A percentile compares a stretch with the other conserved stretches of the same genome.
phyloP scores from a whole-genome alignment of 768 basidiomycete species.

The Hericium alpestre region DNA sequence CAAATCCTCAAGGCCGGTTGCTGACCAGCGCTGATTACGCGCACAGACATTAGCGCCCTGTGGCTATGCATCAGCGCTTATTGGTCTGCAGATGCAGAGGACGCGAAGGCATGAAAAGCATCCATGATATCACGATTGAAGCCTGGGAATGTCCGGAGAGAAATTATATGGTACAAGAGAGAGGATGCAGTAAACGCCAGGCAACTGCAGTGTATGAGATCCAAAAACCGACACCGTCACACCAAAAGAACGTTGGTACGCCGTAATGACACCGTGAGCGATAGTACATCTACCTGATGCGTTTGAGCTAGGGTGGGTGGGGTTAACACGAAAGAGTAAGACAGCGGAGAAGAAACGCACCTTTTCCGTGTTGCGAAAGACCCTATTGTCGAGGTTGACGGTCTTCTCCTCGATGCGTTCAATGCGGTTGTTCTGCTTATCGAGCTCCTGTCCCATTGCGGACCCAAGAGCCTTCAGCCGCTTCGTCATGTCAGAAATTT shows the following conservation, averaged over 20 bases:
- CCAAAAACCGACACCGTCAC: too few species aligned
- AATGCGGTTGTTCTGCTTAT: slow-evolving; percentile 75
- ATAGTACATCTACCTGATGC: slow-evolving; percentile 21
- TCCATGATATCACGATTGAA: too few species aligned
- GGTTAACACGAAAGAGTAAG: background rate
- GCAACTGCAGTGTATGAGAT: background rate
- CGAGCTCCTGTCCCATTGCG: slow-evolving; percentile 82
- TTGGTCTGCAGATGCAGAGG: too few species aligned
- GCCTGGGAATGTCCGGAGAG: too few species aligned
- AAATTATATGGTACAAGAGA: background rate
- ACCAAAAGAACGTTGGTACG: too few species aligned
- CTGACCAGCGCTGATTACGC: too few species aligned
- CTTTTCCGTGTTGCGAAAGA: slow-evolving; percentile 75
- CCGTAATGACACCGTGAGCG: too few species aligned
- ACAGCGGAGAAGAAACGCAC: slow-evolving; percentile 27
- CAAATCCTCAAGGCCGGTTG: too few species aligned
- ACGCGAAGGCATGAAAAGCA: too few species aligned
- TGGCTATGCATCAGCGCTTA: too few species aligned
- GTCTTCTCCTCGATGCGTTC: slow-evolving; percentile 73
- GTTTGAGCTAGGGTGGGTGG: slow-evolving; percentile 22
- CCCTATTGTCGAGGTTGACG: slow-evolving; percentile 56
- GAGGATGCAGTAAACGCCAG: background rate
- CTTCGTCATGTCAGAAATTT: slow-evolving; percentile 70
- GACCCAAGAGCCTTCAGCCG: slow-evolving; percentile 67
- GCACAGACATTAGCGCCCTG: too few species aligned